Evolutionary conservation across 345 rosid species (phyloP), one percentile per base, ranked within the genome.

Genomic region (Euphorbia lathyris): DNA sequence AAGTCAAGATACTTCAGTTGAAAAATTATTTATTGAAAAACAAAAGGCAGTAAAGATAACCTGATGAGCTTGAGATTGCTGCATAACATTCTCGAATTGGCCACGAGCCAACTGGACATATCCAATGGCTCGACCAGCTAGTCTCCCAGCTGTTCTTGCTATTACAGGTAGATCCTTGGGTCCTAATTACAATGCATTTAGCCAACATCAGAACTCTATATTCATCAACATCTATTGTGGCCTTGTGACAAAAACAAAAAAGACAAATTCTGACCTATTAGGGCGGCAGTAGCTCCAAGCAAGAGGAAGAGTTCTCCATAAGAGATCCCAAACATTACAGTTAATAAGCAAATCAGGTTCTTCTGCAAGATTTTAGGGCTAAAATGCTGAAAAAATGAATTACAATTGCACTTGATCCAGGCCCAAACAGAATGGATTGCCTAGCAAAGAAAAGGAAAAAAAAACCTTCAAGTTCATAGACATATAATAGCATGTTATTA

Each of bases 1-100:
- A 17, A 45, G 23, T 29, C 59, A 32, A 52, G 16, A 9, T 14
- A 48, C 34, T 27, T 25, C 42, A n/a, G 3, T 53, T 52, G 9
- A 67, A 61, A 61, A 11, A 20, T 17, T 8, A n/a, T 25, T 19
- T 30, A 8, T 20, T 11, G 22, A 64, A 63, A 40, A 61, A 47
- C 12, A 29, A 30, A 19, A 0, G 2, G 38, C 9, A 19, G 17
- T 16, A 29, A 43, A 58, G 2, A 14, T 63, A 47, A 93, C 98
- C 97, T 94, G 93, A 19, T 84, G 93, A 80, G 89, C 91, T 79
- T 94, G 95, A 76, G 98, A 79, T 77, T 91, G 95, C 70, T 91
- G 90, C 98, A 90, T 83, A 57, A 86, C 85, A 73, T 76, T 80
- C 27, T 90, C 92, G 13, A 92, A 83, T 47, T 92, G 98, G n/a